Conservation (phyloP, 768 basidiomycete species). For the Mycena vulgaris region DNA sequence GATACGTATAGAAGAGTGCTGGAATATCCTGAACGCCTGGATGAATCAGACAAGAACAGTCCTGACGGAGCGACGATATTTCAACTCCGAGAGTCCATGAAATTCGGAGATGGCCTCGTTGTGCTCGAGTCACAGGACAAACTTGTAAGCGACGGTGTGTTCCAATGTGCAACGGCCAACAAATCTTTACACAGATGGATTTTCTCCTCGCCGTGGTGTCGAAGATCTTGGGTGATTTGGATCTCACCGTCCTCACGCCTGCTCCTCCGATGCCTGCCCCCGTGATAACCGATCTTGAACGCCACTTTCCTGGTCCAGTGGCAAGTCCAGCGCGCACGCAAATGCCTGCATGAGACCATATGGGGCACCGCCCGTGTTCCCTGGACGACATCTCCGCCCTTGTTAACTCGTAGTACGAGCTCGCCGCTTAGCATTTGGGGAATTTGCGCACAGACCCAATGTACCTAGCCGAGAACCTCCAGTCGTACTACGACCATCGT, state of each 20-base stretch:
- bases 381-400: conserved; percentile 14
- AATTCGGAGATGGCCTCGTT: conserved; percentile 16
- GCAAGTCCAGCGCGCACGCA: conserved; percentile 17
- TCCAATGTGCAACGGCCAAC: not conserved
- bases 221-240: conserved; percentile 26
- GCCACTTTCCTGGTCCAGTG: conserved; percentile 13
- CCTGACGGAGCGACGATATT: conserved; percentile 16
- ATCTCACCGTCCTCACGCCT: conserved; percentile 11
- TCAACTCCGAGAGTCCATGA: conserved; percentile 19
- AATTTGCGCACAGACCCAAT: conserved; percentile 30
- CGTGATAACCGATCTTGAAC: conserved; percentile 16
- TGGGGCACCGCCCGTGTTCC: conserved; percentile 17
- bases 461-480: conserved; percentile 16
- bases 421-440: conserved; percentile 19
- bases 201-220: conserved; percentile 19
- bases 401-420: conserved; percentile 19
- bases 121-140: conserved; percentile 19
- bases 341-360: conserved; percentile 19
- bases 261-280: not conserved
- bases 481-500: conserved; percentile 31
- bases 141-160: conserved; percentile 5
- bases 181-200: not conserved
- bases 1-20: conserved; percentile 24
- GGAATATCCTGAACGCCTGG: conserved; percentile 13
- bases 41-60: conserved; percentile 13